Base-by-base conservation (phyloP, 805 yeast genomes). In the Wickerhamomyces strasburgensis region DNA sequence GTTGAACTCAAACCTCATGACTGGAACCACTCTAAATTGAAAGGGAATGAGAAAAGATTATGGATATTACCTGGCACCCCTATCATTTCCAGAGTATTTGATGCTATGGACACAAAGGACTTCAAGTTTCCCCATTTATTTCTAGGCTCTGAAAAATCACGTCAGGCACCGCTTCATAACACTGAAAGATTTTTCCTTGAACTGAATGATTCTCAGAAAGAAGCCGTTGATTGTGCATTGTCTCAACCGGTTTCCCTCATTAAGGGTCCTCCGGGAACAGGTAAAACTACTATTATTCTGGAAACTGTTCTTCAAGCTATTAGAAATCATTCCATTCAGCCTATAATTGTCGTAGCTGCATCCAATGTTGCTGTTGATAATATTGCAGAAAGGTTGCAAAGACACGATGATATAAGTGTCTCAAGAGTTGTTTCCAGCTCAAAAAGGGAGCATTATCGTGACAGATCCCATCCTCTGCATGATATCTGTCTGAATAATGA, bases 191-290 rank as follows among this genome's bases (percentile, higher is more conserved):
- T 64, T 39, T 74, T 70, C 43, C 61, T 74, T 2, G 67, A 67
- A 1, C 67, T 78, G 42, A 78, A 78, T 49, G 73, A 68, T 6
- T 78, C 84, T 0, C 84, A 78, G 42, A 73, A 73, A 44, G 64
- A 65, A 23, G 80, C 80, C 3, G 43, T 52, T 23, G 52, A 51
- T 26, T 53, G 48, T 21, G 55, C 48, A 14, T 32, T 51, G 34
- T 48, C 48, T 33, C 48, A 51, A 28, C 46, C 55, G 14, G 72
- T 68, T 34, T 76, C 78, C 3, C 48, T 83, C n/a, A 66, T 83
- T 14, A 89, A 81, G 56, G 93, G 93, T 2, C 93, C 93, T 1
- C 89, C 89, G 3, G 93, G 93, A 9, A 83, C 93, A 0, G 93
- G 93, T 39, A 83, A 83, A 54, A 83, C 93, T 0, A 75, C 80